These are phyloP conservation scores for Colletotrichum liriopes DNA, from an alignment of 2,329 filamentous ascomycete genomes.

Conservation along the genomic window DNA sequence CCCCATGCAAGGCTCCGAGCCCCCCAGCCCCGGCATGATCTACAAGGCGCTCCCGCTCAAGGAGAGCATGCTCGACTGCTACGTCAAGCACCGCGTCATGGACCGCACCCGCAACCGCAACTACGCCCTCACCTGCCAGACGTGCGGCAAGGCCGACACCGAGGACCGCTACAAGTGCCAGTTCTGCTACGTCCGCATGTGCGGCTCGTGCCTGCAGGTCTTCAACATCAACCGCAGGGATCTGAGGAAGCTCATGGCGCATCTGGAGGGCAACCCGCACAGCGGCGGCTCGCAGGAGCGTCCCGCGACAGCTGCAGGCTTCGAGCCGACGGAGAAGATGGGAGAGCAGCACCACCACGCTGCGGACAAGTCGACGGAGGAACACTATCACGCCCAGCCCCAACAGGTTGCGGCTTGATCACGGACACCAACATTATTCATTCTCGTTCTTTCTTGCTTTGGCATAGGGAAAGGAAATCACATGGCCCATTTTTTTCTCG, in stretches of 20 bases:
- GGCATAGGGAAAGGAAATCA: constrained; percentile 17
- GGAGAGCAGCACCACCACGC: not conserved
- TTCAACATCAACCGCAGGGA: constrained; percentile 61
- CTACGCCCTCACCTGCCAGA: constrained; percentile 69
- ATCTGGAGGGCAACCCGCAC: constrained; percentile 46
- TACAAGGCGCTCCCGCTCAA: constrained; percentile 61
- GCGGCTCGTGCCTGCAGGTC: constrained; percentile 61
- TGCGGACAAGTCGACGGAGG: not conserved
- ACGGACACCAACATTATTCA: not conserved
- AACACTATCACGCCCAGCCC: not conserved
- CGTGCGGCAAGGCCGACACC: constrained; percentile 63
- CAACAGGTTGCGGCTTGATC: constrained; percentile 9
- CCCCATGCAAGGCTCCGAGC: constrained; percentile 51
- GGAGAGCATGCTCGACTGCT: constrained; percentile 63
- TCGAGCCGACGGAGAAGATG: constrained; percentile 2
- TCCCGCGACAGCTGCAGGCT: not conserved
- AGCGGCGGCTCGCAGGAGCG: not conserved
- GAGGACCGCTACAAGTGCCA: constrained; percentile 64
- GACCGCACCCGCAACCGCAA: constrained; percentile 63
- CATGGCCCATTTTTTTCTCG: constrained; percentile 1
- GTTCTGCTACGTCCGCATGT: constrained; percentile 69
- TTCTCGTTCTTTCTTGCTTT: constrained; percentile 4
- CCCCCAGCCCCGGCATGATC: constrained; percentile 53
- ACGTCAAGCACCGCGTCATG: constrained; percentile 65
- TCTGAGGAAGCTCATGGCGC: constrained; percentile 59